Conservation (phyloP, 768 basidiomycete genomes). For the Suillus americanus region DNA sequence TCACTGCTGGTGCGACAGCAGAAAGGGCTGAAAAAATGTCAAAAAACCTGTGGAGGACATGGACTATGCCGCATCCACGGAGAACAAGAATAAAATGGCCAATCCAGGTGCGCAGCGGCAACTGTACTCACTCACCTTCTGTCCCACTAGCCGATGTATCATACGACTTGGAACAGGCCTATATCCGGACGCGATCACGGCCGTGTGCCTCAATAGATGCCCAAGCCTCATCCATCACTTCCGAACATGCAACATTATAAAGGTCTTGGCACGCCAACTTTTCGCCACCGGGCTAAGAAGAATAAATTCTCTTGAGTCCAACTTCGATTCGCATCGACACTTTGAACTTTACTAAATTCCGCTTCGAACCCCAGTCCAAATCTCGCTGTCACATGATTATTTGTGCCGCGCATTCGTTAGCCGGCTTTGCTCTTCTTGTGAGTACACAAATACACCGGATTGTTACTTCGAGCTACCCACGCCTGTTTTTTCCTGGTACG, state of each 20-base stretch:
- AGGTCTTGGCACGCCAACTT: background rate
- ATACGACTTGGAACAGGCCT: background rate
- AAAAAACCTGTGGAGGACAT: background rate
- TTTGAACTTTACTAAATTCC: background rate
- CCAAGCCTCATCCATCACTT: background rate
- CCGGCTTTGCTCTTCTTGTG: background rate
- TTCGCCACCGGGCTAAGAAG: background rate
- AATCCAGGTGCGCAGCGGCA: background rate
- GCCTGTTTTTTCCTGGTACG: background rate
- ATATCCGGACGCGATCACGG: background rate
- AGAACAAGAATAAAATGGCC: background rate
- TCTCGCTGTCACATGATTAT: background rate
- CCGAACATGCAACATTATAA: background rate
- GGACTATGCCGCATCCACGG: background rate
- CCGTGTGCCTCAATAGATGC: background rate
- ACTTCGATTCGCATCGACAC: background rate
- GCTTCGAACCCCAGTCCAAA: background rate
- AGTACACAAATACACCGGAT: background rate
- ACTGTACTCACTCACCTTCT: background rate
- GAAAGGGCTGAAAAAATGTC: background rate
- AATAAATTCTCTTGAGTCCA: background rate
- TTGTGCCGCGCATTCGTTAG: background rate
- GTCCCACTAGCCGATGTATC: background rate
- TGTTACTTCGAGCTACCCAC: conserved; percentile 2
- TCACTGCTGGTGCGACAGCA: too few relatives aligned